Evolutionary conservation across 768 basidiomycete species (phyloP), one percentile per base, ranked within the genome.

Genomic region (Calocera viscosa): DNA sequence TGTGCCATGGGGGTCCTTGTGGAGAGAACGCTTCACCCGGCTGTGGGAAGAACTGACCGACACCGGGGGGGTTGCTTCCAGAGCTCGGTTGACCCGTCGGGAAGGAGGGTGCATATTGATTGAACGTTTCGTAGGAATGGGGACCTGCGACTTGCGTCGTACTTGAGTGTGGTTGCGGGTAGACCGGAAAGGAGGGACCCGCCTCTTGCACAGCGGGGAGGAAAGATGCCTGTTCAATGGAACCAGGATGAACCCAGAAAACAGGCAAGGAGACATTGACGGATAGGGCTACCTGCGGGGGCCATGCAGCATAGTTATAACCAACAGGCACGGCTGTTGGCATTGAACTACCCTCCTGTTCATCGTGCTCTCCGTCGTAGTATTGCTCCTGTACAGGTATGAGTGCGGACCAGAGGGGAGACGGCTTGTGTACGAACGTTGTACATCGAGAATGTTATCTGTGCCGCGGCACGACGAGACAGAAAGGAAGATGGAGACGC

Each of bases 181-280:
- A 60, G 10, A 30, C 53, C 10, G 53, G 53, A 60, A 60, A 60
- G 10, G 53, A 60, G 14, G 53, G 53, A 2, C 53, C 53, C 26
- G 53, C 14, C 2, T 60, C 53, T 32, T 60, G 53, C 26, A 3
- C 26, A 32, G 53, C 53, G 24, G 24, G 2, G 22, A 60, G 26
- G 53, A 16, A 60, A 32, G 53, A 60, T 60, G 53, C 53, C 53
- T 60, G 53, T 32, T 60, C 53, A 60, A 60, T 60, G 53, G 53
- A 60, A 60, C 53, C 26, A 2, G 53, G 24, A 28, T 60, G 53
- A 60, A 60, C 53, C 53, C 53, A 60, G 24, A 60, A 60, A 60
- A 60, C 53, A 60, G 53, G 53, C 53, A 60, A 60, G 26, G 53
- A 60, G 19, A 60, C 14, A 60, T 60, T 60, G 53, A 60, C 53